Conservation (phyloP, 768 basidiomycete species). For the Rhizopogon salebrosus region DNA sequence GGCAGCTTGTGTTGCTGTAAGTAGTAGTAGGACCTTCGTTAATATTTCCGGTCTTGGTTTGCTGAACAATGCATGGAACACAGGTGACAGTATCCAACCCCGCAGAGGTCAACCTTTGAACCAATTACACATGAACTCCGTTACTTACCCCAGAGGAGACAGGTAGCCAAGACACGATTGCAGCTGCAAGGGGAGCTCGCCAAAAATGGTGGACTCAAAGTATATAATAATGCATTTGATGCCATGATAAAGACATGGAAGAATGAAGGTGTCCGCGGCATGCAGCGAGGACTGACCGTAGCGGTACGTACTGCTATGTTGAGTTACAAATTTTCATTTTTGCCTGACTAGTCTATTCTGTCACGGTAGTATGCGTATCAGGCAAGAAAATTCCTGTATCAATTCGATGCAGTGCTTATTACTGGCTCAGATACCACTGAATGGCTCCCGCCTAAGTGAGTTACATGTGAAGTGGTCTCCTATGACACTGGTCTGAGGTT, state of each 20-base stretch:
- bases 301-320: conserved; percentile 84
- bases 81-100: conserved; percentile 63
- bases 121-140: not conserved
- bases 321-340: conserved; percentile 7
- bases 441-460: conserved; percentile 83
- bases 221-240: conserved; percentile 89
- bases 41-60: not conserved
- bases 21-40: conserved; percentile 21
- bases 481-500: conserved; percentile 13
- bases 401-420: not conserved
- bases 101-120: conserved; percentile 37
- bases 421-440: conserved; percentile 69
- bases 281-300: conserved; percentile 87
- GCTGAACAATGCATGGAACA: not conserved
- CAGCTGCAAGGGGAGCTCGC: conserved; percentile 95
- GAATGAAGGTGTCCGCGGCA: conserved; percentile 86
- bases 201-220: conserved; percentile 61
- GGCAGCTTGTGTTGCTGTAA: conserved; percentile 91
- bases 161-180: conserved; percentile 88
- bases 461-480: not conserved
- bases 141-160: conserved; percentile 3
- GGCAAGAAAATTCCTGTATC: conserved; percentile 38
- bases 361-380: conserved; percentile 95
- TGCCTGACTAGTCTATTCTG: conserved; percentile 6
- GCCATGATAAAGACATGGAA: conserved; percentile 82